These are phyloP conservation scores for Pseudopyrenochaeta lycopersici DNA, from an alignment of 2,329 filamentous ascomycete species.

Conservation along the genomic window DNA sequence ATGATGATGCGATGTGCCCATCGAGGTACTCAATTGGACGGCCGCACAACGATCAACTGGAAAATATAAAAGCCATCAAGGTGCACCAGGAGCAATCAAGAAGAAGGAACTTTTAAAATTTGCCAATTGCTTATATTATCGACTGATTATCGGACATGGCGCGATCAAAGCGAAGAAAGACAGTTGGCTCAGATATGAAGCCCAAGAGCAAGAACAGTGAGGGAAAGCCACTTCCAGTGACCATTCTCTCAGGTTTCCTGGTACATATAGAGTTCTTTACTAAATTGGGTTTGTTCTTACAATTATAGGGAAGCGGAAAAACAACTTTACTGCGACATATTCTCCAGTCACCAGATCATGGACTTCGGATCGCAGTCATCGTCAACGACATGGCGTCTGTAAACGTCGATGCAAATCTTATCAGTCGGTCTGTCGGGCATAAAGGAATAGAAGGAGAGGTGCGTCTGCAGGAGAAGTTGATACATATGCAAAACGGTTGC, in stretches of 20 bases:
- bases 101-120: no score
- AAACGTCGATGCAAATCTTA: constrained; percentile 71
- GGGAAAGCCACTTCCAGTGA: constrained; percentile 62
- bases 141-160: constrained; percentile 17
- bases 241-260: constrained; percentile 68
- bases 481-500: constrained; percentile 74
- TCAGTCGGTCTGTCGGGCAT: constrained; percentile 54
- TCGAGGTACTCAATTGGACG: constrained; percentile 43
- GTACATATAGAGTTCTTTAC: constrained; percentile 39
- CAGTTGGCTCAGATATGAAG: constrained; percentile 12
- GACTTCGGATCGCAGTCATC: constrained; percentile 74
- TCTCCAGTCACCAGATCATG: constrained; percentile 69
- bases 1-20: constrained; percentile 40
- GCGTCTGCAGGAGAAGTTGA: constrained; percentile 69
- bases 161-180: constrained; percentile 29
- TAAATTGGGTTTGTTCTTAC: constrained; percentile 5
- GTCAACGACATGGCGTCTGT: constrained; percentile 73
- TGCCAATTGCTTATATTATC: background rate
- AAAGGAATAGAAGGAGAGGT: constrained; percentile 48
- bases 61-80: constrained; percentile 28
- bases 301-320: constrained; percentile 71
- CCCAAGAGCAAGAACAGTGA: constrained; percentile 14
- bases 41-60: constrained; percentile 22
- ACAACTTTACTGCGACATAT: constrained; percentile 76
- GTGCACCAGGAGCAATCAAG: background rate